Evolutionary conservation across 139 green algal genomes (phyloP).

Genomic region (Deuterostichococcus epilithicus): DNA sequence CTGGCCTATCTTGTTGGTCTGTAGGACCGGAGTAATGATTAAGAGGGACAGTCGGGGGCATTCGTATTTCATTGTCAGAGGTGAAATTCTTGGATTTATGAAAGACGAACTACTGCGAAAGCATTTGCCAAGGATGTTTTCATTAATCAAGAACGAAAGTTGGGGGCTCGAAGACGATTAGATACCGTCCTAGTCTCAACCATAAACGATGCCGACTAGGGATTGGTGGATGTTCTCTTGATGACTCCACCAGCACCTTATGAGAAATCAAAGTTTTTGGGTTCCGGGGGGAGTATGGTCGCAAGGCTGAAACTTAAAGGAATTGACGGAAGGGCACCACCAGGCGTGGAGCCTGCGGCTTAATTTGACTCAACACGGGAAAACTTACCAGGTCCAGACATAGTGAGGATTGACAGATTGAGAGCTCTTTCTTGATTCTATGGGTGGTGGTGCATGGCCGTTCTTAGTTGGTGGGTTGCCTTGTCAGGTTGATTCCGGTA

Average conservation of each 20-base stretch:
- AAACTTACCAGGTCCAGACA: conserved; percentile 95
- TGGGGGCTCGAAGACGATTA: conserved; percentile 99
- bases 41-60: conserved; percentile 99
- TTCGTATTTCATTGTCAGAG: conserved; percentile 99
- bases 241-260: conserved; percentile 97
- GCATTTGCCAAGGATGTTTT: conserved; percentile 99
- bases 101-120: conserved; percentile 99
- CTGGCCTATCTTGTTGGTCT: conserved; percentile 95
- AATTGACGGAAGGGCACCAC: conserved; percentile 96
- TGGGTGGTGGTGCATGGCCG: conserved; percentile 67
- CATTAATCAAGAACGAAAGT: conserved; percentile 99
- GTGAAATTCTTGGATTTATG: conserved; percentile 99
- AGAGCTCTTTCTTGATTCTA: conserved; percentile 96
- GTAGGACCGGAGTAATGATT: conserved; percentile 99
- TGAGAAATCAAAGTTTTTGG: conserved; percentile 99
- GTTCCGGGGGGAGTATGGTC: conserved; percentile 96
- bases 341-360: conserved; percentile 91
- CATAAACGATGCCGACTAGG: conserved; percentile 99
- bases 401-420: conserved; percentile 94
- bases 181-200: conserved; percentile 99
- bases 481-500: conserved; percentile 97
- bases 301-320: conserved; percentile 94
- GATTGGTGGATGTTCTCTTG: conserved; percentile 92
- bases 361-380: conserved; percentile 96
- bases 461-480: conserved; percentile 94